Evolutionary conservation across 2,329 filamentous ascomycete genomes (phyloP).

Genomic region (Pseudogymnoascus sp.): DNA sequence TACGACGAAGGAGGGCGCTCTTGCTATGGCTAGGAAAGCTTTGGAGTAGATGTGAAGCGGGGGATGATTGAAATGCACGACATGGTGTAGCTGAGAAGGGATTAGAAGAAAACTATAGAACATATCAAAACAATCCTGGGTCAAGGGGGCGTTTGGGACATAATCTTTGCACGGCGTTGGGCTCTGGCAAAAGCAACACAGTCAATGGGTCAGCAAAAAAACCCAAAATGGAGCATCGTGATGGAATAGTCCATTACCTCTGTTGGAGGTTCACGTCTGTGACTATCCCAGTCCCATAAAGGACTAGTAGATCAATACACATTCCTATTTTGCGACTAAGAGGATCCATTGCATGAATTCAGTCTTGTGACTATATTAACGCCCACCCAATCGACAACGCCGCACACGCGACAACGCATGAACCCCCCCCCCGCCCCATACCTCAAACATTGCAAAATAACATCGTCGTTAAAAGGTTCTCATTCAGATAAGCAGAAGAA

Average conservation of each 20-base stretch:
- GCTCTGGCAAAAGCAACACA: neutral
- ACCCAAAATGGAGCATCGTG: neutral
- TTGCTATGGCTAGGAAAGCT: conserved; percentile 76
- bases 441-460: neutral
- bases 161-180: neutral
- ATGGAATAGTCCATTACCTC: neutral
- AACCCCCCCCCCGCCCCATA: neutral
- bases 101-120: neutral
- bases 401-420: neutral
- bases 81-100: neutral
- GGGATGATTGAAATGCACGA: neutral
- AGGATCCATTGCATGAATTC: neutral
- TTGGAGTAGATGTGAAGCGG: conserved; percentile 34
- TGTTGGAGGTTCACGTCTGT: neutral
- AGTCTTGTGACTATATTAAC: conserved; percentile 5
- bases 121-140: neutral
- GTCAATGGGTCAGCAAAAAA: neutral
- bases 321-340: neutral
- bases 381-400: neutral
- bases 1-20: conserved; percentile 78
- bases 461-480: neutral
- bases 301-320: neutral
- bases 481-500: neutral
- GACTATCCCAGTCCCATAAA: neutral
- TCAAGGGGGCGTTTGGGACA: neutral